Base-by-base conservation (phyloP, 305 asterid species). In the Withania somnifera region DNA sequence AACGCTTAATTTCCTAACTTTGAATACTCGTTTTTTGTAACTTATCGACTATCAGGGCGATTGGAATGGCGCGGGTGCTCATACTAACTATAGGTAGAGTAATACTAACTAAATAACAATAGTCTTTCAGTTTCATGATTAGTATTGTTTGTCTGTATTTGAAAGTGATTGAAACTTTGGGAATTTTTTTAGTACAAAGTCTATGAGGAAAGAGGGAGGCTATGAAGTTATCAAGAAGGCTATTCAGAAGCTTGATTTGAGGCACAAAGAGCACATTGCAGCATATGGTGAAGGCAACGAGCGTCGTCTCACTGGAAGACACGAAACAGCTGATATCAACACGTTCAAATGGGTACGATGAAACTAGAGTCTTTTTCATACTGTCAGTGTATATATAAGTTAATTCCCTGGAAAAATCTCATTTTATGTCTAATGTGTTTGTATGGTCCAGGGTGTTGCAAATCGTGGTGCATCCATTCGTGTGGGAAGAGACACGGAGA, bases 1-100 rank as follows among this genome's bases (percentile, higher is more conserved):
- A 64, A 22, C 30, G 7, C 6, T 22, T 2, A 22, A 11, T 14
- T 17, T 38, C 22, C 77, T 50, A 22, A 69, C 78, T 1, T 69
- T 20, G 13, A 67, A 22, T 38, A 40, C 34, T 20, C 56, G 6
- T 40, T 2, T 11, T 5, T 14, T 8, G 13, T 54, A 2, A 11
- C 75, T 51, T 19, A 5, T 51, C 1, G 67, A 19, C 28, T 51
- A 6, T 1, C 84, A 95, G 93, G 98, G 99, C n/a, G 98, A 94
- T 81, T 95, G 95, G 97, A 95, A 95, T 63, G 98, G 98, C 22
- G 97, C 97, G 20, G 97, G 97, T 15, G 98, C 99, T 38, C 98
- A 94, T 89, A 86, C 93, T 24, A 93, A 95, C 83, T 95, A 90
- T 92, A 93, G 98, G 97, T 92, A 68, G 17, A 73, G 5, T 1